Conservation (phyloP, 768 basidiomycete species). For the Lactarius evosmus region DNA sequence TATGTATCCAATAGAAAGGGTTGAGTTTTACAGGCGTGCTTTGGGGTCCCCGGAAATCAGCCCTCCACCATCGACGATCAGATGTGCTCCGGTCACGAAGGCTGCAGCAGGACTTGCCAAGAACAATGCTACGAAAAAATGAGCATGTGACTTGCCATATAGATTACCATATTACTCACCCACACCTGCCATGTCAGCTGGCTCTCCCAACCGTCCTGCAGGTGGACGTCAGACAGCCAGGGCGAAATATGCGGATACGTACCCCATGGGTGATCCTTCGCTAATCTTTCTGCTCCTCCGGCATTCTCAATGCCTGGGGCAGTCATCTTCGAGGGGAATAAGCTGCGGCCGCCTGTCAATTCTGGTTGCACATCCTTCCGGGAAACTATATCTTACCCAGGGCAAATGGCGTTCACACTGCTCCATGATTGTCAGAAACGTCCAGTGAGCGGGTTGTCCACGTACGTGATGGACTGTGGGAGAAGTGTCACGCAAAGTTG, state of each 20-base stretch:
- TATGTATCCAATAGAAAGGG: background rate
- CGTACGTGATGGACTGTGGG: slow-evolving; percentile 61
- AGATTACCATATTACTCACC: slow-evolving; percentile 30
- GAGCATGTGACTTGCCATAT: background rate
- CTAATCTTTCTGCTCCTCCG: slow-evolving; percentile 50
- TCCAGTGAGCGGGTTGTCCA: slow-evolving; percentile 20
- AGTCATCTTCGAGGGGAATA: slow-evolving; percentile 87
- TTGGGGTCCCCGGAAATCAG: slow-evolving; percentile 9
- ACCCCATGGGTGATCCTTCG: slow-evolving; percentile 63
- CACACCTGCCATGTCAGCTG: slow-evolving; percentile 70
- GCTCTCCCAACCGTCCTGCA: slow-evolving; percentile 60
- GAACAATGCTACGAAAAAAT: slow-evolving; percentile 32
- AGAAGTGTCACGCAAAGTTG: slow-evolving; percentile 65
- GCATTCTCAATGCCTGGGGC: slow-evolving; percentile 57
- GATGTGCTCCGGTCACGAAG: slow-evolving; percentile 72
- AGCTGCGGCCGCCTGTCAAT: slow-evolving; percentile 35
- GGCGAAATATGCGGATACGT: slow-evolving; percentile 20
- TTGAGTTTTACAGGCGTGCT: slow-evolving; percentile 17
- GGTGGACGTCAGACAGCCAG: slow-evolving; percentile 5
- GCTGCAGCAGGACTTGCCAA: slow-evolving; percentile 62
- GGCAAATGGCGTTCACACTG: slow-evolving; percentile 82
- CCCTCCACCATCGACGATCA: slow-evolving; percentile 58
- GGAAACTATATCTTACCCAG: slow-evolving; percentile 51
- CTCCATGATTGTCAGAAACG: slow-evolving; percentile 1
- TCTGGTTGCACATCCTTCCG: background rate